A percentile compares a stretch with the other conserved stretches of the same genome.
Conservation (phyloP, 352 stramenopile genomes). For the Nothophytophthora sp. region DNA sequence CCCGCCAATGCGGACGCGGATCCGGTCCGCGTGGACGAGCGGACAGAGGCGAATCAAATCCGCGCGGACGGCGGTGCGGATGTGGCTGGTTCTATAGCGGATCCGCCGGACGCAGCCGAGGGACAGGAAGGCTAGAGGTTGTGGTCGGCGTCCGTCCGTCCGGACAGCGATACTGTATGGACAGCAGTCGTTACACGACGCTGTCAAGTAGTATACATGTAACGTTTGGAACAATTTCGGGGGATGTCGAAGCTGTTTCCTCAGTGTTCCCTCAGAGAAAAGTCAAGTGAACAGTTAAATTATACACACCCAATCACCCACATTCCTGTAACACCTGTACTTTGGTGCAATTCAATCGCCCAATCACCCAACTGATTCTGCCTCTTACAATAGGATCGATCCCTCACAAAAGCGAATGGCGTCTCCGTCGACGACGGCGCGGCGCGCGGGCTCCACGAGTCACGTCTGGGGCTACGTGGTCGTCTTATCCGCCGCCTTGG, state of each 20-base stretch:
- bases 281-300: too few species aligned
- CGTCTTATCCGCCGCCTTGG: constrained; percentile 43
- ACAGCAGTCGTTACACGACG: neutral
- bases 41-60: too few species aligned
- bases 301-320: too few species aligned
- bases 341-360: too few species aligned
- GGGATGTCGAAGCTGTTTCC: too few species aligned
- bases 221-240: too few species aligned
- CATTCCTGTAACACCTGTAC: too few species aligned
- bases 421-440: constrained; percentile 16
- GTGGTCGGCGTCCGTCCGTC: neutral
- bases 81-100: too few species aligned
- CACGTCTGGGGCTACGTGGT: constrained; percentile 83
- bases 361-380: neutral
- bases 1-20: neutral
- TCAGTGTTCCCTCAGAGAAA: too few species aligned
- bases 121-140: neutral
- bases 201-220: too few species aligned
- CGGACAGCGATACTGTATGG: neutral
- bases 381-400: neutral
- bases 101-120: neutral
- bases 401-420: constrained; percentile 1
- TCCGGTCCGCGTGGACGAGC: too few species aligned
- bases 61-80: too few species aligned
- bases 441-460: constrained; percentile 68